These are phyloP conservation scores for Pichia sp. DNA, from an alignment of 1,139 yeast species.

Conservation along the genomic window DNA sequence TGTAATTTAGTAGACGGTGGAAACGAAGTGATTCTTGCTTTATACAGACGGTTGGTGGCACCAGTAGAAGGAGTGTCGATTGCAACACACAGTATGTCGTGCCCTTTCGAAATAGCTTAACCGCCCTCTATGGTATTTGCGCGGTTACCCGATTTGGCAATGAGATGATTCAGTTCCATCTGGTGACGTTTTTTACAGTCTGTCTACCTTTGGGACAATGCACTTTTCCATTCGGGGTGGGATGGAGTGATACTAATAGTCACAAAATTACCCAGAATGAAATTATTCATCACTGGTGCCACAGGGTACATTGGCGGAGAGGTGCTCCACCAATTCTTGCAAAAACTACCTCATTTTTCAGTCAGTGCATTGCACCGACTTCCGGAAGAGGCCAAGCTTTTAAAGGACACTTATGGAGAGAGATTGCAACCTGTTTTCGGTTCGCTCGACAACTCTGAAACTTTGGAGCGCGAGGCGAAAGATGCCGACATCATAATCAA, in stretches of 20 bases:
- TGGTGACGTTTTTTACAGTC: no score
- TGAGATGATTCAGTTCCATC: background rate
- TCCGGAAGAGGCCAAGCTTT: background rate
- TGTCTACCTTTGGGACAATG: no score
- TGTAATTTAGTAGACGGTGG: no score
- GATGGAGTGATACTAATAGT: no score
- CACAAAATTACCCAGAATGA: background rate
- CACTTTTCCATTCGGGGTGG: no score
- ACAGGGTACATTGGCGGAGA: conserved; percentile 10
- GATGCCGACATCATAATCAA: conserved; percentile 4
- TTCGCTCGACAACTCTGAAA: background rate
- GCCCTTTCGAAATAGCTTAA: no score
- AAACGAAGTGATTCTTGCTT: no score
- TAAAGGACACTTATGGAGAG: background rate
- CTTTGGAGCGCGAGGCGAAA: background rate
- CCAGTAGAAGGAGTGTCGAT: no score
- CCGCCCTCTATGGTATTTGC: background rate
- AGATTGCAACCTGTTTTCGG: background rate
- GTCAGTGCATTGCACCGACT: background rate
- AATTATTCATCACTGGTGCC: conserved; percentile 2
- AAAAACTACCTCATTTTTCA: background rate
- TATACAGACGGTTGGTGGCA: background rate
- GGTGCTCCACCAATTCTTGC: conserved; percentile 4
- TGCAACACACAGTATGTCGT: background rate
- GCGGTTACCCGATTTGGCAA: background rate